phyloP scores from a whole-genome alignment of 2,329 filamentous ascomycete genomes.

The Xenoacremonium recifei region DNA sequence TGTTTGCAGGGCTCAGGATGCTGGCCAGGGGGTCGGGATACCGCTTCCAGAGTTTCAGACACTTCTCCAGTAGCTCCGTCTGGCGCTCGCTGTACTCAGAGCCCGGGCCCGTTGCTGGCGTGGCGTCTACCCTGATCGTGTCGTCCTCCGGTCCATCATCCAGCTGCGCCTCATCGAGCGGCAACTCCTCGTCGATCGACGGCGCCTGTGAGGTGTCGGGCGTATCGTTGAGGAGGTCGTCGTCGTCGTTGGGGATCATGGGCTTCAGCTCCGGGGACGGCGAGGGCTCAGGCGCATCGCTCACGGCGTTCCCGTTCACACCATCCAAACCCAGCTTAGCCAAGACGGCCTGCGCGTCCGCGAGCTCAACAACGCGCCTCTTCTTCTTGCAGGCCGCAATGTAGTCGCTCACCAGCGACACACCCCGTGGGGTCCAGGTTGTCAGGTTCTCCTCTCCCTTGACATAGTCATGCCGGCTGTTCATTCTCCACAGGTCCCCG shows the following conservation, averaged over 20 bases:
- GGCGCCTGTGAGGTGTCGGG: slow-evolving; percentile 50
- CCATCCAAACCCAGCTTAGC: slow-evolving; percentile 54
- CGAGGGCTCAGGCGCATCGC: slow-evolving; percentile 37
- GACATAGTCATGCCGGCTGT: slow-evolving; percentile 90
- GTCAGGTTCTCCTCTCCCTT: slow-evolving; percentile 88
- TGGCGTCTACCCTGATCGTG: slow-evolving; percentile 23
- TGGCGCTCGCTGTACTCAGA: slow-evolving; percentile 48
- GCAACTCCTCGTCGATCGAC: slow-evolving; percentile 30
- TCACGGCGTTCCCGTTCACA: slow-evolving; percentile 31
- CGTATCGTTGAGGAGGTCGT: slow-evolving; percentile 58
- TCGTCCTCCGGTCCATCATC: slow-evolving; percentile 17
- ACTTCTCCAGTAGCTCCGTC: slow-evolving; percentile 49
- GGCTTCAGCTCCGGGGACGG: slow-evolving; percentile 34
- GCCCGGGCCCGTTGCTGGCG: slow-evolving; percentile 13
- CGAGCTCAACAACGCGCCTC: slow-evolving; percentile 74
- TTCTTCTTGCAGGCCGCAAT: slow-evolving; percentile 73
- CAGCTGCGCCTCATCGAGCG: slow-evolving; percentile 18
- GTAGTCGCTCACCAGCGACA: slow-evolving; percentile 88
- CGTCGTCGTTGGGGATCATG: slow-evolving; percentile 53
- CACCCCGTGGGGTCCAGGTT: slow-evolving; percentile 84
- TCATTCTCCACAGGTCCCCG: slow-evolving; percentile 94
- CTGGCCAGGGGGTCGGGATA: slow-evolving; percentile 55
- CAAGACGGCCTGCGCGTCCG: slow-evolving; percentile 67
- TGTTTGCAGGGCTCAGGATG: slow-evolving; percentile 60
- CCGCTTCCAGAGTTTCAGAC: slow-evolving; percentile 63